phyloP scores from a whole-genome alignment of 306 rosid species.

The Abrus precatorius region DNA sequence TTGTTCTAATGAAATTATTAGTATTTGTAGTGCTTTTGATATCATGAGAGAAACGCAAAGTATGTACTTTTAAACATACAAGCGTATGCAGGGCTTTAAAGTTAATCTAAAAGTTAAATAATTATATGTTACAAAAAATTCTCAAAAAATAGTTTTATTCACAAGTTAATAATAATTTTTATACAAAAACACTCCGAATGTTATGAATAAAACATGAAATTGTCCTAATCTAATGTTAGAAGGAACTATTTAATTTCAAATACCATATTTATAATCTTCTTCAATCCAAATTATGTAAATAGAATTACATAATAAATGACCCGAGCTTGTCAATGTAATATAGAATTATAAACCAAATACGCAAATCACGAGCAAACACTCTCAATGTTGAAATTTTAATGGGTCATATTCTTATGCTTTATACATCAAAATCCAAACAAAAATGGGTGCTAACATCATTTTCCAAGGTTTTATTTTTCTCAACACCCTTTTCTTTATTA shows the following conservation, averaged over 20 bases:
- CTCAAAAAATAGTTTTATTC: not conserved
- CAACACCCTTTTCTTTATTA: too few relatives aligned
- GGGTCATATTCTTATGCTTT: slow-evolving; percentile 28
- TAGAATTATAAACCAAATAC: slow-evolving; percentile 26
- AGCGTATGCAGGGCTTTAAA: not conserved
- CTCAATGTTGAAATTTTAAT: slow-evolving; percentile 5
- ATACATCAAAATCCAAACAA: slow-evolving; percentile 34
- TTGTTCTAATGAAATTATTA: not conserved
- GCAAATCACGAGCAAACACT: slow-evolving; percentile 41
- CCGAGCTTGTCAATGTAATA: not conserved
- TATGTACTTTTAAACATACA: not conserved
- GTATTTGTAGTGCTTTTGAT: not conserved
- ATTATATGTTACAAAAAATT: not conserved
- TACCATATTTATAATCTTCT: not conserved
- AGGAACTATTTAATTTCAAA: not conserved
- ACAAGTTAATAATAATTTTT: not conserved
- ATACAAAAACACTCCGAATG: not conserved
- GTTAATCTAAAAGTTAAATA: not conserved
- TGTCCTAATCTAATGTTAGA: too few relatives aligned
- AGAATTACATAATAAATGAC: slow-evolving; percentile 13
- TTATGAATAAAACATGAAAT: too few relatives aligned
- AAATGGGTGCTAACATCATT: slow-evolving; percentile 36
- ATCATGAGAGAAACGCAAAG: not conserved
- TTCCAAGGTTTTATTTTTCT: not conserved
- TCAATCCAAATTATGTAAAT: slow-evolving; percentile 7